Evolutionary conservation across 257 asterid species (phyloP).

Genomic region (Solanum etuberosum): DNA sequence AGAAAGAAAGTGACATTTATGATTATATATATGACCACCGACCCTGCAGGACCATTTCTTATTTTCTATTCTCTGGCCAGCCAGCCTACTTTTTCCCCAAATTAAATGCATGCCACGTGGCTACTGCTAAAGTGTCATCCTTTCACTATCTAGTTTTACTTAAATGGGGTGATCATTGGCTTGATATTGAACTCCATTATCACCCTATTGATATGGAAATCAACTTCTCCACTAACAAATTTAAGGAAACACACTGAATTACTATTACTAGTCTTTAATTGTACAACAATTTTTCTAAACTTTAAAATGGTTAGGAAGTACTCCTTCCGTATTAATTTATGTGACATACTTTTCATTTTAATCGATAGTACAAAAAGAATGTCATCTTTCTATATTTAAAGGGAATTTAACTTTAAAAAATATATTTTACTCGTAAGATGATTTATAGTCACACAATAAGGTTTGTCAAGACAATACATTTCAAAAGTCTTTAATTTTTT

Average conservation of each 20-base stretch:
- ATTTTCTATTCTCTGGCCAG: background rate
- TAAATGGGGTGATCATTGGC: background rate
- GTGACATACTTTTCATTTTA: background rate
- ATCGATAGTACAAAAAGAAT: fast-evolving
- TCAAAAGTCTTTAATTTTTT: background rate
- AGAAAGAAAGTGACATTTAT: background rate
- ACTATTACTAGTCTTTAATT: background rate
- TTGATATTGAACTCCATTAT: background rate
- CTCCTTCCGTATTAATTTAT: background rate
- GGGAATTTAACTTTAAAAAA: background rate
- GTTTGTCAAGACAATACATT: background rate
- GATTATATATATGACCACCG: background rate
- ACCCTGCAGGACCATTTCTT: background rate
- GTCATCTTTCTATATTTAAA: background rate
- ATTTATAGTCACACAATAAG: background rate
- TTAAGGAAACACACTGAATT: background rate
- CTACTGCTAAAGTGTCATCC: background rate
- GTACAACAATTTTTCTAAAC: background rate
- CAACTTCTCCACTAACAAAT: background rate
- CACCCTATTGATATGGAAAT: background rate
- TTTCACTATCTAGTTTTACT: background rate
- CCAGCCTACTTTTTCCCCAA: background rate
- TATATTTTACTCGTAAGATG: background rate
- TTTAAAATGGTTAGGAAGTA: background rate
- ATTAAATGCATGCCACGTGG: background rate